Base-by-base conservation (phyloP, 139 green algal species). In the Medakamo hakoo region DNA sequence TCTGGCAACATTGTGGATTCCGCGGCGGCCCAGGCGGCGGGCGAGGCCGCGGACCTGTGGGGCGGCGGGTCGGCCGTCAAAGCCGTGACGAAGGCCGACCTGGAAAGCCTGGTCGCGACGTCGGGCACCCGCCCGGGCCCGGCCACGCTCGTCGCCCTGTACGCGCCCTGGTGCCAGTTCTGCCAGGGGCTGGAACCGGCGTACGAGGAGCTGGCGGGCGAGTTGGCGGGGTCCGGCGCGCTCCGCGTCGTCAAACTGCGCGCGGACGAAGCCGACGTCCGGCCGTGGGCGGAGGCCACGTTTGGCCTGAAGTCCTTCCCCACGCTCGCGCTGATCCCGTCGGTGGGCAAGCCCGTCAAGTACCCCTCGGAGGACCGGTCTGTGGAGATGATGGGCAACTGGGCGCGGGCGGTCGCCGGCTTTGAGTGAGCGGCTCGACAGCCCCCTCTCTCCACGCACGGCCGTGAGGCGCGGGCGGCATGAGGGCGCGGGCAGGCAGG, bases 131-230 rank as follows among this genome's bases (percentile, higher is more conserved):
- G 60, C 2, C 75, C 86, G 4, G 72, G 83, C 23, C 68, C 84
- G 73, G 76, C 86, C 78, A 95, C 82, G 0, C 59, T 97, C 55
- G 76, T 86, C 24, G 90, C 94, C 57, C 68, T 96, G 32, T 97
- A 97, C 67, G 90, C 90, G 24, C 90, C 90, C 30, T 98, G 92
- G 92, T 98, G 92, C 81, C 91, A 72, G 55, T 95, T 87, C 78
- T 93, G 82, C 76, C 83, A 92, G 85, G 84, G 68, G 19, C 78
- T 96, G 80, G 85, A 94, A 74, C 58, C 58, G 0, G 55, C 74
- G 0, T 96, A 86, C 60, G 73, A 75, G 55, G 70, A 73, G 55
- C 68, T 94, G 58, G 88, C 88, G 2, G 49, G 75, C n/a, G 27
- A 78, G 56, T 58, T 91, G 48, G 66, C 69, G 5, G 84, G 78